Conservation (phyloP, 352 stramenopile genomes). For the Phytopythium vexans region DNA sequence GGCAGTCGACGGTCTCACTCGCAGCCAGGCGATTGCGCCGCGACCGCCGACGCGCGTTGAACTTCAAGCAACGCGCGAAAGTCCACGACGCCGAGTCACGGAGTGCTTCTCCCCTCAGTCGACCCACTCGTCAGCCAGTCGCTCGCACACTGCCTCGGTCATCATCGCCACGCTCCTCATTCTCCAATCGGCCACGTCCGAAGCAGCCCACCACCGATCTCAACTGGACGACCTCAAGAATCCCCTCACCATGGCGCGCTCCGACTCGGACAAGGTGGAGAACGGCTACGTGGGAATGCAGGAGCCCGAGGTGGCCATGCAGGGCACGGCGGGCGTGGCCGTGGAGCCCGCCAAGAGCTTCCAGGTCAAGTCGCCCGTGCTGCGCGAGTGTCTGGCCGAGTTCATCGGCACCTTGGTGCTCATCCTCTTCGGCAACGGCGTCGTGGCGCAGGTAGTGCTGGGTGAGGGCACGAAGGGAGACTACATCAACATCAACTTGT, state of each 20-base stretch:
- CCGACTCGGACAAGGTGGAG: constrained; percentile 7
- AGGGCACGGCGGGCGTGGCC: neutral
- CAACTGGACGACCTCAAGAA: too few relatives aligned
- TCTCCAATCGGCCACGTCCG: too few relatives aligned
- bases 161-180: too few relatives aligned
- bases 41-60: too few relatives aligned
- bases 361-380: constrained; percentile 31
- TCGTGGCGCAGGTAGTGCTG: constrained; percentile 56
- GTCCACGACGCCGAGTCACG: too few relatives aligned
- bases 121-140: too few relatives aligned
- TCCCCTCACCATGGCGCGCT: neutral
- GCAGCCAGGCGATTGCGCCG: too few relatives aligned
- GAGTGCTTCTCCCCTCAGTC: too few relatives aligned
- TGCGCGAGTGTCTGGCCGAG: constrained; percentile 61
- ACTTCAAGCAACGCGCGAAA: too few relatives aligned
- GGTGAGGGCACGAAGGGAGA: constrained; percentile 39
- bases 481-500: constrained; percentile 57
- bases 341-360: constrained; percentile 13
- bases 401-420: constrained; percentile 61
- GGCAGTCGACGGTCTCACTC: too few relatives aligned
- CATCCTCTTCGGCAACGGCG: constrained; percentile 55
- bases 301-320: constrained; percentile 11
- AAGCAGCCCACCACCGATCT: too few relatives aligned
- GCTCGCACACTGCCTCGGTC: too few relatives aligned
- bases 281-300: constrained; percentile 17